phyloP scores from a whole-genome alignment of 2,329 filamentous ascomycete genomes.

The Botrytis tulipae region DNA sequence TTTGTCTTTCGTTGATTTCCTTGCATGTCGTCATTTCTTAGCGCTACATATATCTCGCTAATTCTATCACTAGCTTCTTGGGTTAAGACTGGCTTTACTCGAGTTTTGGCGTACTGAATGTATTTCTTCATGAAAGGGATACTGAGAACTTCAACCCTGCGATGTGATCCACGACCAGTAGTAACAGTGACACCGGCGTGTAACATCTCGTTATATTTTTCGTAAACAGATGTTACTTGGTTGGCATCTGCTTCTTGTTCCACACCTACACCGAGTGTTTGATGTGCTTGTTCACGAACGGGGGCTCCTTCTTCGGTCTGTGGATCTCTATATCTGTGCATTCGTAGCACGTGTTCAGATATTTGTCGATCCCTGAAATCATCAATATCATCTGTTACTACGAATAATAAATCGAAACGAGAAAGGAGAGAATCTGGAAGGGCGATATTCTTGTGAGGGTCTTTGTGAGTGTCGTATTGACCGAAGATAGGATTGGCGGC shows the following conservation, averaged over 20 bases:
- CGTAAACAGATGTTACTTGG: conserved; percentile 81
- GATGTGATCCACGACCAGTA: conserved; percentile 68
- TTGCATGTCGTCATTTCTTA: conserved; percentile 94
- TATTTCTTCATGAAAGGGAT: conserved; percentile 99
- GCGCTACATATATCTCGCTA: conserved; percentile 82
- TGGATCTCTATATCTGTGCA: conserved; percentile 92
- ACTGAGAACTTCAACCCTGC: conserved; percentile 83
- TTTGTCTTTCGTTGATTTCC: conserved; percentile 91
- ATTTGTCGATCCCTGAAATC: conserved; percentile 87
- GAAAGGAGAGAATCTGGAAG: conserved; percentile 93
- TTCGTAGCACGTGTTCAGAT: conserved; percentile 93
- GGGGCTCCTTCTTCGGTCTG: conserved; percentile 93
- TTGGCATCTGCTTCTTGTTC: conserved; percentile 73
- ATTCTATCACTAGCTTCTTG: conserved; percentile 92
- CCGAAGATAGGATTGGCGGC: conserved; percentile 97
- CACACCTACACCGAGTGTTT: conserved; percentile 83
- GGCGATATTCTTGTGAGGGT: conserved; percentile 97
- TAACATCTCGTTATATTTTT: conserved; percentile 95
- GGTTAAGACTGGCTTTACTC: conserved; percentile 85
- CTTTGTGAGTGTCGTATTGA: conserved; percentile 97
- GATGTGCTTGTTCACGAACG: conserved; percentile 80
- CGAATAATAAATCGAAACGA: conserved; percentile 96
- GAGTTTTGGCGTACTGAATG: conserved; percentile 93
- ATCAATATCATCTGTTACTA: conserved; percentile 97
- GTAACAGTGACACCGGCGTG: conserved; percentile 85